These are phyloP conservation scores for Datura wrightii DNA, from an alignment of 257 asterid genomes.

Conservation along the genomic window DNA sequence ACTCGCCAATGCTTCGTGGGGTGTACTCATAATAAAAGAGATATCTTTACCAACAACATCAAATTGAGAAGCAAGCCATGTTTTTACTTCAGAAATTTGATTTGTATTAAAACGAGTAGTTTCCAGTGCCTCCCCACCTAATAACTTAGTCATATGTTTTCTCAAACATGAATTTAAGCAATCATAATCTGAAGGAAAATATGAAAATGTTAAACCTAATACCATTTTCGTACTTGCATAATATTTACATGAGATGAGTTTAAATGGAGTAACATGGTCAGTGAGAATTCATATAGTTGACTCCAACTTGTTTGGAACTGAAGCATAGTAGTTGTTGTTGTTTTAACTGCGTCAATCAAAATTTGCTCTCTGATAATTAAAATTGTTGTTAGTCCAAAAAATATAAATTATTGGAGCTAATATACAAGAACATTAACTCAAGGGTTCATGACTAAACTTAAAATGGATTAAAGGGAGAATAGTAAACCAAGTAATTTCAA, in stretches of 20 bases:
- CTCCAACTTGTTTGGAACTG: too few species aligned
- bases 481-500: not conserved
- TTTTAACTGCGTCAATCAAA: too few species aligned
- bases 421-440: not conserved
- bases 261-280: too few species aligned
- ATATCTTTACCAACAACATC: conserved; percentile 82
- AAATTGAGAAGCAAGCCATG: conserved; percentile 83
- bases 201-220: not conserved
- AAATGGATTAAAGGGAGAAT: not conserved
- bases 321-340: too few species aligned
- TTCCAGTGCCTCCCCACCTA: not conserved
- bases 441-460: not conserved
- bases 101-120: too few species aligned
- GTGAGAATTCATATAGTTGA: too few species aligned
- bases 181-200: not conserved
- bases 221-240: too few species aligned
- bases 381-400: too few species aligned
- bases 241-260: too few species aligned
- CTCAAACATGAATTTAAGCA: not conserved
- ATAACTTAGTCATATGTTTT: not conserved
- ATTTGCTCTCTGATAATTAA: too few species aligned
- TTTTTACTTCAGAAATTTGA: conserved; percentile 42
- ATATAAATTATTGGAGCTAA: not conserved
- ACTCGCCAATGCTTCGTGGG: conserved; percentile 72
- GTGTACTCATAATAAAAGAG: conserved; percentile 91